Evolutionary conservation across 805 yeast species (phyloP), one percentile per base, ranked within the genome.

Genomic region (Clavispora asparagi): DNA sequence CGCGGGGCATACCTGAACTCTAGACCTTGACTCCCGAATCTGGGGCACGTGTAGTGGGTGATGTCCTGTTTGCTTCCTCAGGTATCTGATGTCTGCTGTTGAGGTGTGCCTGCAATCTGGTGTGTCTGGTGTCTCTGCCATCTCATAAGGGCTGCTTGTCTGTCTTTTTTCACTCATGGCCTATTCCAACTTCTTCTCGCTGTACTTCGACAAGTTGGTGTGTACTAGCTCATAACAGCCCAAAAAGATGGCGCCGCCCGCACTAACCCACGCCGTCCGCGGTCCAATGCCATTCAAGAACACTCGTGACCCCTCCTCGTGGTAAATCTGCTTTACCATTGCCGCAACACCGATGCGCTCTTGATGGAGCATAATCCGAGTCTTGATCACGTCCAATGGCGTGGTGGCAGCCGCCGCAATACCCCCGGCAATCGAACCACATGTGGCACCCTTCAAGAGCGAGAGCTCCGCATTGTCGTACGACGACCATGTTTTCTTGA

Each of bases 221-320:
- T 72, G 74, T 10, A 81, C 85, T 19, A 83, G 64, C 65, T 95
- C 99, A 61, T 94, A 94, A 45, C 88, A 87, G 5, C 99, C 99
- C 46, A 94, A 71, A 70, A 95, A 94, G 14, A 95, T 90, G 14
- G 98, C 97, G 27, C 99, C 99, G 17, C 99, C 99, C 5, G 95
- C 94, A 68, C 95, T 84, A 47, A 94, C 92, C 99, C 99, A 94
- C 80, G 87, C 74, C 0, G 97, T 91, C 63, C 99, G 77, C 5
- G 99, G 98, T 0, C 96, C 97, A 26, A 92, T 76, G 12, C 99
- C 99, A 41, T 78, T 78, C 61, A 81, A 78, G 54, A 94, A 89
- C 0, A 85, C 89, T 7, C 61, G 54, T 36, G 71, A 67, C 0
- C 97, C 97, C 61, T 90, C 97, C 46, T 86, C 90, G 17, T 59